These are phyloP conservation scores for Podaxis rugospora DNA, from an alignment of 768 basidiomycete genomes.

Conservation along the genomic window DNA sequence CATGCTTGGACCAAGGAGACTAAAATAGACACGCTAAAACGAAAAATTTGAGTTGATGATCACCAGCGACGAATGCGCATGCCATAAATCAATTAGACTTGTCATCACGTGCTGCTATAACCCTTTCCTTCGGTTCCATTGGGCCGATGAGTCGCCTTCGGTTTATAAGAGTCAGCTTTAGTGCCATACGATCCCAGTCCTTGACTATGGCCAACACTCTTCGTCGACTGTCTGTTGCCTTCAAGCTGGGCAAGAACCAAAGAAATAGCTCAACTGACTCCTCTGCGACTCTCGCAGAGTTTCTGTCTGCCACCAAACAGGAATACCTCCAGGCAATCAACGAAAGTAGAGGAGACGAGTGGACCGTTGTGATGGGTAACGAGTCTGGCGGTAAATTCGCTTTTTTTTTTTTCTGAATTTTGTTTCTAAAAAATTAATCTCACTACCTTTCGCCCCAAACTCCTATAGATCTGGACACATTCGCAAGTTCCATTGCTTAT, in stretches of 20 bases:
- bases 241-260: constrained; percentile 25
- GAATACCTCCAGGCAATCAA: constrained; percentile 56
- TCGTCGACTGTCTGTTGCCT: constrained; percentile 33
- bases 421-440: background rate
- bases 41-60: background rate
- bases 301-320: constrained; percentile 41
- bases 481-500: constrained; percentile 83
- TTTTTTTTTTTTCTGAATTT: background rate
- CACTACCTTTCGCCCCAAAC: background rate
- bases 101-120: background rate
- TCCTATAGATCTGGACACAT: constrained; percentile 76
- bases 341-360: constrained; percentile 45
- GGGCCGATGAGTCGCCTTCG: background rate
- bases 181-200: constrained; percentile 8
- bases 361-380: constrained; percentile 92
- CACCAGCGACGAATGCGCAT: background rate
- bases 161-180: background rate
- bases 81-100: background rate
- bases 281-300: constrained; percentile 22
- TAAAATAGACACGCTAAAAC: background rate
- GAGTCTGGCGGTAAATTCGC: constrained; percentile 80
- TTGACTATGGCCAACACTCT: constrained; percentile 22
- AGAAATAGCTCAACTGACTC: constrained; percentile 13
- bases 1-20: background rate
- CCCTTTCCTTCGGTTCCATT: background rate